Base-by-base conservation (phyloP, 1,139 yeast species). In the Arxiozyma slooffiae region DNA sequence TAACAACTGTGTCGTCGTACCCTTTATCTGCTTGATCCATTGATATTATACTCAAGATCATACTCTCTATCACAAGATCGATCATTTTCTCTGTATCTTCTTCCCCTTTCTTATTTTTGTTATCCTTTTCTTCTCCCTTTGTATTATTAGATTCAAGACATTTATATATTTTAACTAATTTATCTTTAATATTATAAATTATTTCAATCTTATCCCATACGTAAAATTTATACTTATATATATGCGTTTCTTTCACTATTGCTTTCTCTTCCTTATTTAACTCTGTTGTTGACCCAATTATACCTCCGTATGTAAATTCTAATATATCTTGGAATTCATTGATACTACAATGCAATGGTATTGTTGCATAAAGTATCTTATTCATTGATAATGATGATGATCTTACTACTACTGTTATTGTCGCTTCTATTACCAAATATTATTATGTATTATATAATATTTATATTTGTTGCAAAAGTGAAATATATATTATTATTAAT, bases 141-240 rank as follows among this genome's bases (percentile, higher is more conserved):
- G 21, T 20, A 17, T 3, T 8, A 4, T 42, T 16, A 3, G 39
- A 18, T 14, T 18, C 38, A 30, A 34, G 45, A 34, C 16, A 20
- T 42, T 42, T 42, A 42, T 42, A 42, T 42, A 42, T 30, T 42
- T 14, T 34, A 42, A 42, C 38, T 42, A 42, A 26, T 18, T 20
- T 30, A 20, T 34, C 45, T 30, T 20, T 24, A 20, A 42, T 21
- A 42, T 42, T 42, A 42, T 42, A 42, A 30, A 30, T 24, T 34
- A 42, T 42, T 30, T 42, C 45, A 42, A 42, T 30, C 26, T 18
- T 42, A 30, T 42, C 45, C 45, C 38, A 42, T 42, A 42, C 30
- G 36, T 20, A 21, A 42, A 24, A 42, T 26, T 24, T 26, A 41
- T 26, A 41, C 17, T 24, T 40, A 11, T 40, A 16, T 23, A 7